phyloP scores from a whole-genome alignment of 805 yeast genomes.

The Tetrapisispora taiwanensis region DNA sequence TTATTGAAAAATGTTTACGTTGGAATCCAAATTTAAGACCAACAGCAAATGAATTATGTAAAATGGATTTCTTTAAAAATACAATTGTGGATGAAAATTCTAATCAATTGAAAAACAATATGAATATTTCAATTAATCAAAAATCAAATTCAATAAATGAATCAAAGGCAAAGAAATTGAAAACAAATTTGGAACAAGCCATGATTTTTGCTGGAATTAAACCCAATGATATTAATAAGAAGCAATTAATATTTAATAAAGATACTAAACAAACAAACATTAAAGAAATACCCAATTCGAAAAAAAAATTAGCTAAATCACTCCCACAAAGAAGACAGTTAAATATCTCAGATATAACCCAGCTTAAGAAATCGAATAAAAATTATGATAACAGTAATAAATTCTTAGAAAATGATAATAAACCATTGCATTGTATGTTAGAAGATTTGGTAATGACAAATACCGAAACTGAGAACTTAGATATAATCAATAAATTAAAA shows the following conservation, averaged over 20 bases:
- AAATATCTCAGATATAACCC: background rate
- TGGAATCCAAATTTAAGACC: conserved; percentile 76
- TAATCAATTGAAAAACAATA: background rate
- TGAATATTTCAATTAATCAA: background rate
- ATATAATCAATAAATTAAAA: background rate
- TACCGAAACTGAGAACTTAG: background rate
- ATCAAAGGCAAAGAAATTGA: conserved; percentile 2
- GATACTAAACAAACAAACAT: background rate
- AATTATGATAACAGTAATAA: background rate
- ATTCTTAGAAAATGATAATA: background rate
- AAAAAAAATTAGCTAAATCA: background rate
- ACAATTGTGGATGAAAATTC: conserved; percentile 24
- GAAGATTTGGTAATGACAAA: background rate
- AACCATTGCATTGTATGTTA: background rate
- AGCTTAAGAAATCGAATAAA: background rate
- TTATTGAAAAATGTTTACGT: conserved; percentile 40
- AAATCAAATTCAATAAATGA: background rate
- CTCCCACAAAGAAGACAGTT: background rate
- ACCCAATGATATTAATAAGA: conserved; percentile 6
- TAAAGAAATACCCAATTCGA: background rate
- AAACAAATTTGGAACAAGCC: conserved; percentile 19
- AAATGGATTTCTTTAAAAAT: conserved; percentile 45
- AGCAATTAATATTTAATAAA: conserved; percentile 10
- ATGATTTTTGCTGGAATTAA: conserved; percentile 18
- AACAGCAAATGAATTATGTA: conserved; percentile 38